Evolutionary conservation across 805 yeast species (phyloP), one percentile per base, ranked within the genome.

Genomic region (Brettanomyces custersianus): DNA sequence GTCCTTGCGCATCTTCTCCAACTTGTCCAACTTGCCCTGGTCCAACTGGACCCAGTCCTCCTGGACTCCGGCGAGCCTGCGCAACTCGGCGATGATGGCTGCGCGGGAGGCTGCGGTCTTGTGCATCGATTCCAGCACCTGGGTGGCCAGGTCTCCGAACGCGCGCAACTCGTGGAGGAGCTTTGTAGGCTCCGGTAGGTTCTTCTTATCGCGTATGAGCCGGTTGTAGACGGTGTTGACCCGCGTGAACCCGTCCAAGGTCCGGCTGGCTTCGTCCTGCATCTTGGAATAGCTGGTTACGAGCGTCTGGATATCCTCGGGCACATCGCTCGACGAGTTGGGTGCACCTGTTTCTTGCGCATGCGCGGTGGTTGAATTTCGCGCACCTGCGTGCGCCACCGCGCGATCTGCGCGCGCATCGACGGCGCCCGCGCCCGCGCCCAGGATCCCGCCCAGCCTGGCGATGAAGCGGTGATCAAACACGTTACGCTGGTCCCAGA

Each of bases 401-500:
- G 24, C 29, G 10, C 17, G 30, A 2, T 18, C 13, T 19, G 13
- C 29, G 11, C 17, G 18, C 8, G 30, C 29, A 26, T 33, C 20
- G 11, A 15, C 20, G 1, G 34, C 7, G 6, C 20, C 16, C 4
- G 24, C 15, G 12, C 35, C 33, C 17, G 29, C 16, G n/a, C 18
- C 22, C 16, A 39, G 34, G 2, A 23, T 24, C 23, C 19, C 29
- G 12, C 13, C 20, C 24, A 54, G 41, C 10, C 34, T 37, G 3
- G 41, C 43, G 13, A 54, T 47, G 31, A 46, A 42, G 4, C 38
- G 27, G 2, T 39, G 38, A 11, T 55, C 45, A 43, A 71, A 76
- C 1, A 78, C 66, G 12, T 49, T 49, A 34, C 85, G 54, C 29
- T 75, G 74, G 35, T 61, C 63, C 80, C 84, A 74, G 11, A 78